phyloP scores from a whole-genome alignment of 164 flowering plant genomes.

The Platanus orientalis region DNA sequence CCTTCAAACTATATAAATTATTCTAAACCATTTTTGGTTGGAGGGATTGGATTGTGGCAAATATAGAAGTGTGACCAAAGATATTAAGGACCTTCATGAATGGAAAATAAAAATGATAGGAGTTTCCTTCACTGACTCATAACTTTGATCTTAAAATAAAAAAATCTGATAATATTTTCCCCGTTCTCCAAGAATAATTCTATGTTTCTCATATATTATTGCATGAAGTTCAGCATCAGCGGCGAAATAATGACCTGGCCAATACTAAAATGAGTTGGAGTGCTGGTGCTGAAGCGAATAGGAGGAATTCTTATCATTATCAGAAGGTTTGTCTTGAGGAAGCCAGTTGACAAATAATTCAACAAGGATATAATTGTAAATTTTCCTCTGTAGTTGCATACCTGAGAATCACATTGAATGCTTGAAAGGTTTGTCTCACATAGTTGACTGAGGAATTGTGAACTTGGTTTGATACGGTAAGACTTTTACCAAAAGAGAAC shows the following conservation, averaged over 20 bases:
- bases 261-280: background rate
- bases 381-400: conserved; percentile 4
- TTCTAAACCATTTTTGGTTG: conserved; percentile 33
- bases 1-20: background rate
- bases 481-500: too few species aligned
- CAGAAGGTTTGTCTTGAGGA: conserved; percentile 26
- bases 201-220: too few species aligned
- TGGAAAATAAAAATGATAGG: conserved; percentile 15
- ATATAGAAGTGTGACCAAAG: conserved; percentile 50
- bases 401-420: background rate
- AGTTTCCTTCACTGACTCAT: conserved; percentile 16
- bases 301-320: conserved; percentile 11
- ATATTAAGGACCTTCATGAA: conserved; percentile 27
- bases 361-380: conserved; percentile 16
- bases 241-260: background rate
- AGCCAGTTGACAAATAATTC: conserved; percentile 14
- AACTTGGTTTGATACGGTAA: too few species aligned
- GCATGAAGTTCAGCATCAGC: background rate
- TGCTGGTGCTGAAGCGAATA: conserved; percentile 4
- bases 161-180: too few species aligned
- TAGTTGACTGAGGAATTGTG: background rate
- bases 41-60: conserved; percentile 24
- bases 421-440: background rate
- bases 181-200: too few species aligned
- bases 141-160: too few species aligned